These are phyloP conservation scores for Nemania diffusa DNA, from an alignment of 2,329 filamentous ascomycete species.

Conservation along the genomic window DNA sequence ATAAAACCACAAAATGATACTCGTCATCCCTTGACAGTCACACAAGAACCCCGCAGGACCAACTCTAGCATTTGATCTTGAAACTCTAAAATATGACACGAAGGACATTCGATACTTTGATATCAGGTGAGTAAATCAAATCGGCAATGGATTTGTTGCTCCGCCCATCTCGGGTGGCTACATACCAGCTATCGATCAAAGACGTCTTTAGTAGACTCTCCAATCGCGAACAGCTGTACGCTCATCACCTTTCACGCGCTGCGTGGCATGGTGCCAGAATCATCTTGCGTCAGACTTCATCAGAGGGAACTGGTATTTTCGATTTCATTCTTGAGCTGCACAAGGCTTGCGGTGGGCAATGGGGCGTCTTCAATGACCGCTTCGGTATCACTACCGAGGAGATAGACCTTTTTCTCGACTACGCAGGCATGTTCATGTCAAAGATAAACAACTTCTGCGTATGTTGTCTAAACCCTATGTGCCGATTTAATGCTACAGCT, in stretches of 20 bases:
- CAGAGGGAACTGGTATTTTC: neutral
- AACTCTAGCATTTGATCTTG: too few species aligned
- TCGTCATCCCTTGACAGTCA: too few species aligned
- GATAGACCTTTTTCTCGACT: neutral
- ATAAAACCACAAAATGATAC: too few species aligned
- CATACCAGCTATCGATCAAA: neutral
- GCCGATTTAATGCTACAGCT: neutral
- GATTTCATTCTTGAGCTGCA: neutral
- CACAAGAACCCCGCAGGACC: too few species aligned
- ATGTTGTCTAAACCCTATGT: neutral
- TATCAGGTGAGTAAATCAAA: too few species aligned
- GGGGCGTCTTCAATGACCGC: neutral
- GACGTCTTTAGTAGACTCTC: neutral
- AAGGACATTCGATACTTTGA: too few species aligned
- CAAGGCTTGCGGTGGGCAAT: neutral
- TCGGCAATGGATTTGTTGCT: too few species aligned
- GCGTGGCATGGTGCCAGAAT: slow-evolving; percentile 2
- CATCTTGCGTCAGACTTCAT: slow-evolving; percentile 2
- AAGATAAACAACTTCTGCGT: slow-evolving; percentile 1
- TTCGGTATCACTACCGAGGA: neutral
- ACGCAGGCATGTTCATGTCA: neutral
- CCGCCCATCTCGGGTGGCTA: too few species aligned
- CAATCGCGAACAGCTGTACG: neutral
- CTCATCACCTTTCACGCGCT: neutral
- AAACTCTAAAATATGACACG: too few species aligned